phyloP scores from a whole-genome alignment of 2,329 filamentous ascomycete genomes.

The Colletotrichum zoysiae region DNA sequence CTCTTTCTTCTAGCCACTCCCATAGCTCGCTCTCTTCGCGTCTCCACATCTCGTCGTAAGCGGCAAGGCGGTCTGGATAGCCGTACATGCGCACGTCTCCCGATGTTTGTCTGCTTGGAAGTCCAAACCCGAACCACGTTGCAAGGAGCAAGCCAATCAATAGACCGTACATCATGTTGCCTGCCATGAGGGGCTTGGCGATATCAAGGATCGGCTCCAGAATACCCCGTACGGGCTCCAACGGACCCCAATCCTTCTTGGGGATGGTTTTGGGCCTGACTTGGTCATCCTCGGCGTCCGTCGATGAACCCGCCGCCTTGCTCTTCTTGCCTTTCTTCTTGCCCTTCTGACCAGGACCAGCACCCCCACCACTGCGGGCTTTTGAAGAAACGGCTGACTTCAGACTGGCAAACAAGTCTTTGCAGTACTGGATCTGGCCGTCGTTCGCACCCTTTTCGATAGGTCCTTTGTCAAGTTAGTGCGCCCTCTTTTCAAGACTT shows the following conservation, averaged over 20 bases:
- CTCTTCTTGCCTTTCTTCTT: constrained; percentile 73
- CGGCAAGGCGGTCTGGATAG: constrained; percentile 77
- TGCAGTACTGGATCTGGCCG: constrained; percentile 86
- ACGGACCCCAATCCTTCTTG: constrained; percentile 76
- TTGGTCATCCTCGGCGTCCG: constrained; percentile 55
- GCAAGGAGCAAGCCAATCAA: constrained; percentile 80
- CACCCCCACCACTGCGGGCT: constrained; percentile 61
- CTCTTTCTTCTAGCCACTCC: constrained; percentile 92
- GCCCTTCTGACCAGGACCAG: constrained; percentile 62
- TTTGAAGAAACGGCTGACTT: constrained; percentile 79
- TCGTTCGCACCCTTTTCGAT: constrained; percentile 97
- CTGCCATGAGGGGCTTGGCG: constrained; percentile 77
- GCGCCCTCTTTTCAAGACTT: neutral
- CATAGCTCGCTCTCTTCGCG: constrained; percentile 89
- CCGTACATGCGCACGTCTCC: constrained; percentile 54
- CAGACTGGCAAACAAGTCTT: constrained; percentile 80
- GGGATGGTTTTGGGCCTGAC: constrained; percentile 57
- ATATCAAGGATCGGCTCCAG: constrained; percentile 79
- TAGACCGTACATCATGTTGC: constrained; percentile 82
- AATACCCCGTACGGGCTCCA: constrained; percentile 82
- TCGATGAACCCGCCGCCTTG: constrained; percentile 59
- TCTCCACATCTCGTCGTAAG: constrained; percentile 94
- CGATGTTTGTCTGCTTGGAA: constrained; percentile 50
- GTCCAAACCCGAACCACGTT: constrained; percentile 77
- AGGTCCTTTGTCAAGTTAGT: constrained; percentile 71